Base-by-base conservation (phyloP, 371 early-diverging fungal species). In the Apophysomyces elegans region DNA sequence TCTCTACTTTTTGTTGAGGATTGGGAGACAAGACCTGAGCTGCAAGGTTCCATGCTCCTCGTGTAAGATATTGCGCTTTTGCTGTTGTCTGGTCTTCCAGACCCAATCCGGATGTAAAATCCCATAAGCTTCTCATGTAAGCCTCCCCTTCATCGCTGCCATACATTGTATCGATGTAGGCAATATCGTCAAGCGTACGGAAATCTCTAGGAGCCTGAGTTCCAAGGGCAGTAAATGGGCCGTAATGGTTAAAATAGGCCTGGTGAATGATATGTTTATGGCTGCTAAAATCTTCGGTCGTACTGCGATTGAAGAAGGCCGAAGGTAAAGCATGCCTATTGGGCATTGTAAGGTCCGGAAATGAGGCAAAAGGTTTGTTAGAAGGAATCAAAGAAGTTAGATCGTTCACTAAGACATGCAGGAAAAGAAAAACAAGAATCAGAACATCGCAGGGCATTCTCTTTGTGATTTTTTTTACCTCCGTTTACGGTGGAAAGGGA, bases 81-180 rank as follows among this genome's bases (percentile, higher is more conserved):
- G 61, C 41, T 35, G 72, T 66, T 12, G 69, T 62, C 8, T 58
- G 56, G 0, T 66, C 59, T 13, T 63, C 64, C 21, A 77, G 26
- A 38, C n/a, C 76, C 14, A 83, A 67, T 3, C 84, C 79, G 12
- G 75, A 76, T 21, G 82, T 64, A 69, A 91, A 91, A 54, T 82
- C 78, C 74, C 80, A 84, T 16, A 90, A 64, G 62, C 90, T 90
- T 4, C 78, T 75, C 63, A 87, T 79, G 59, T 88, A 89, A 0
- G 90, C 86, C 71, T 89, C 87, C 0, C 88, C 88, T n/a, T 75
- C 77, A 50, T 84, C 84, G 54, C 88, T 87, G 14, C 89, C 90
- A 67, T 80, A 87, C 16, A 86, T 66, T 56, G 84, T 82, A 61
- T 83, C 85, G 11, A 86, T 80, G 18, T 83, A 85, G 8, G 73